Conservation (phyloP, 2,329 filamentous ascomycete genomes). For the Calonectria leucothoes region DNA sequence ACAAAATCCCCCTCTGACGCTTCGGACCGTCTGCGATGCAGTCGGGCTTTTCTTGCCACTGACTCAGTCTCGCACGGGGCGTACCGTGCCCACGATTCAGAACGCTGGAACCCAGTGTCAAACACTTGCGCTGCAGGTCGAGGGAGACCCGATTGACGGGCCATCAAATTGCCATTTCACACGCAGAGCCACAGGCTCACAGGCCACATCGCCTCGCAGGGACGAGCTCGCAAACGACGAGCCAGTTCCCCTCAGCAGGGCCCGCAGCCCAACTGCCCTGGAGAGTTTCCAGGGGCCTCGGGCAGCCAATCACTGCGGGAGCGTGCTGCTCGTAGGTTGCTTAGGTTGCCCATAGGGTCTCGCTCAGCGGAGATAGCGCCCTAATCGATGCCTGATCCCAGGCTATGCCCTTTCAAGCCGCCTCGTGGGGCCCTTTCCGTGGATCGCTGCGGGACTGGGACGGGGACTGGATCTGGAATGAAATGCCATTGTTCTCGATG, state of each 20-base stretch:
- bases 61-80: background rate
- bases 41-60: background rate
- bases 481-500: slow-evolving; percentile 10
- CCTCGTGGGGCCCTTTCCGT: slow-evolving; percentile 9
- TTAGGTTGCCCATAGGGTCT: slow-evolving; percentile 10
- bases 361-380: background rate
- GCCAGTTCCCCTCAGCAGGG: background rate
- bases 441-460: slow-evolving; percentile 11
- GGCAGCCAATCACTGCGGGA: slow-evolving; percentile 26
- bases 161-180: background rate
- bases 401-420: slow-evolving; percentile 22
- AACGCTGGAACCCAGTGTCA: background rate
- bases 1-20: background rate
- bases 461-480: slow-evolving; percentile 4
- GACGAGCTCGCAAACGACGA: background rate
- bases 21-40: background rate
- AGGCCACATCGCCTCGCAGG: slow-evolving; percentile 5
- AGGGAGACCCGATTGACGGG: background rate
- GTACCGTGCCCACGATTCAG: background rate
- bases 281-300: background rate
- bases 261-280: background rate
- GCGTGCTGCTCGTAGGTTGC: background rate
- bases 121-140: background rate
- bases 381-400: slow-evolving; percentile 31
- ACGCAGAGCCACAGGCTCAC: background rate